Evolutionary conservation across 306 rosid species (phyloP).

Genomic region (Arachis hypogaea): DNA sequence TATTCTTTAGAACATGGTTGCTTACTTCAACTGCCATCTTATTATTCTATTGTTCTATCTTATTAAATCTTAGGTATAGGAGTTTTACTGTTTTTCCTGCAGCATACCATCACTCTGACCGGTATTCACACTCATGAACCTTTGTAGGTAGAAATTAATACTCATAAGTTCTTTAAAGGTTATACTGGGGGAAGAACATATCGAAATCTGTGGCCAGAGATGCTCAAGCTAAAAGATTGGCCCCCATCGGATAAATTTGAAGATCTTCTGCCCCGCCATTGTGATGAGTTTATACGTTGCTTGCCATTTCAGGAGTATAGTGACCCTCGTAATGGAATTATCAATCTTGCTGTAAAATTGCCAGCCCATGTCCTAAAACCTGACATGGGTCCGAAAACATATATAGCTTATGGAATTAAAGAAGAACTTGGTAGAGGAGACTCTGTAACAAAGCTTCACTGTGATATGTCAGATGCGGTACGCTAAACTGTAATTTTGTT

Average conservation of each 20-base stretch:
- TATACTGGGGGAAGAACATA: conserved; percentile 77
- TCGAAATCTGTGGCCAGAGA: conserved; percentile 79
- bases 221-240: conserved; percentile 95
- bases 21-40: conserved; percentile 25
- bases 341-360: conserved; percentile 86
- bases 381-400: conserved; percentile 94
- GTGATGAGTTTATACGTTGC: conserved; percentile 77
- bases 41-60: background rate
- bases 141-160: conserved; percentile 74
- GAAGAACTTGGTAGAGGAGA: conserved; percentile 94
- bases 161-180: conserved; percentile 73
- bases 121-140: conserved; percentile 32
- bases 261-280: conserved; percentile 86
- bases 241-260: conserved; percentile 91
- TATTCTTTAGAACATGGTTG: conserved; percentile 28
- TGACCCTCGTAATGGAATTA: conserved; percentile 76
- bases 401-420: conserved; percentile 75
- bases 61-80: conserved; percentile 23
- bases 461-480: conserved; percentile 96
- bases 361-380: conserved; percentile 75
- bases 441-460: conserved; percentile 90
- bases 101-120: conserved; percentile 20
- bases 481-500: conserved; percentile 37
- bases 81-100: conserved; percentile 21
- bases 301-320: conserved; percentile 84